phyloP scores from a whole-genome alignment of 352 stramenopile species.

The Elongisporangium anandrum region DNA sequence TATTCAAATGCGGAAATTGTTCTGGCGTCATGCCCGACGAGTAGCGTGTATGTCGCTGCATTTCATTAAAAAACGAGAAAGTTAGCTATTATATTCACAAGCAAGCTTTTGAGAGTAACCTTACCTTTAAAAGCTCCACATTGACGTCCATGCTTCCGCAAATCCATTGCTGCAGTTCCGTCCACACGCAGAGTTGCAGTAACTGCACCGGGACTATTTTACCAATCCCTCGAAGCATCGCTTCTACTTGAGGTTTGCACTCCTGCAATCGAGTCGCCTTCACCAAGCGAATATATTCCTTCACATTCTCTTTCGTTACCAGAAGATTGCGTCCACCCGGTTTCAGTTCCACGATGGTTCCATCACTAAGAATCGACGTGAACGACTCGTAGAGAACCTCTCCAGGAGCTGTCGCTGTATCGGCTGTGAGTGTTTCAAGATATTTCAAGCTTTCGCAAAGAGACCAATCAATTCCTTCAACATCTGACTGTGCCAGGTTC shows the following conservation, averaged over 20 bases:
- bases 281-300: slow-evolving; percentile 64
- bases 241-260: slow-evolving; percentile 71
- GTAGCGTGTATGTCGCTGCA: slow-evolving; percentile 68
- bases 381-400: slow-evolving; percentile 66
- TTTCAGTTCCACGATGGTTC: slow-evolving; percentile 62
- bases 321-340: slow-evolving; percentile 28
- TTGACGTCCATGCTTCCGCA: slow-evolving; percentile 76
- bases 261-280: slow-evolving; percentile 64
- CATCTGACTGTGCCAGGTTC: slow-evolving; percentile 45
- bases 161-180: slow-evolving; percentile 75
- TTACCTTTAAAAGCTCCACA: slow-evolving; percentile 66
- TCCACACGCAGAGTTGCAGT: slow-evolving; percentile 74
- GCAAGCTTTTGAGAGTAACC: slow-evolving; percentile 8
- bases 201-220: slow-evolving; percentile 67
- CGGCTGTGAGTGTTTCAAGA: slow-evolving; percentile 21
- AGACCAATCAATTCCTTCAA: slow-evolving; percentile 60
- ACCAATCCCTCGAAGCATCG: slow-evolving; percentile 61
- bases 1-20: slow-evolving; percentile 64
- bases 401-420: slow-evolving; percentile 6
- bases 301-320: slow-evolving; percentile 67
- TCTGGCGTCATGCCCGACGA: slow-evolving; percentile 72
- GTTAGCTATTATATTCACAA: slow-evolving; percentile 8
- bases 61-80: slow-evolving; percentile 19
- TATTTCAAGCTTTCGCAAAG: slow-evolving; percentile 52
- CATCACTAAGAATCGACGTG: slow-evolving; percentile 65